phyloP scores from a whole-genome alignment of 78 protist genomes.

The Bodo saltans region DNA sequence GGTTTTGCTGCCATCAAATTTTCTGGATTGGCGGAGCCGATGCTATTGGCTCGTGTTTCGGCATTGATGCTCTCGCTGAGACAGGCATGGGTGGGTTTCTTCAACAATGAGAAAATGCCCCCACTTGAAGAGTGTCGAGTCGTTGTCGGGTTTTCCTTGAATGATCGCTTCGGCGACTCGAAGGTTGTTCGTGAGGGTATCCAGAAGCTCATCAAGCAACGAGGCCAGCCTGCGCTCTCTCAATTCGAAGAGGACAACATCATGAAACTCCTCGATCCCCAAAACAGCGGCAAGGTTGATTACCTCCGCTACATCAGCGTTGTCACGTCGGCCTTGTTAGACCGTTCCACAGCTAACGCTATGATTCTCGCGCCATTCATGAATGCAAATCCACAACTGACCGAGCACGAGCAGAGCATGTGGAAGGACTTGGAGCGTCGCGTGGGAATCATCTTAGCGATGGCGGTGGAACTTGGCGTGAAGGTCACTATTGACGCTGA shows the following conservation, averaged over 20 bases:
- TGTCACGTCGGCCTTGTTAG: not conserved
- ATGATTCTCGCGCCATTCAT: not conserved
- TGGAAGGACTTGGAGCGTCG: conserved; percentile 10
- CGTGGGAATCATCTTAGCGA: not conserved
- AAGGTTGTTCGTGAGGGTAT: not conserved
- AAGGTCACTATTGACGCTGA: conserved; percentile 69
- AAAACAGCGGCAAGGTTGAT: conserved; percentile 12
- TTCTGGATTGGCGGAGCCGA: conserved; percentile 53
- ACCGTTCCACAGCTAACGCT: not conserved
- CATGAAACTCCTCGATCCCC: not conserved
- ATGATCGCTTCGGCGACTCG: not conserved
- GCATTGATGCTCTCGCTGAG: conserved; percentile 1
- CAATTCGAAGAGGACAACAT: conserved; percentile 8
- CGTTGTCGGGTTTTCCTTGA: not conserved
- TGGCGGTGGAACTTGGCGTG: conserved; percentile 1
- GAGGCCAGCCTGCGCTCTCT: not conserved
- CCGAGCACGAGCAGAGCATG: conserved; percentile 7
- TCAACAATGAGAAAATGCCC: not conserved
- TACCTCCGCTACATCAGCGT: conserved; percentile 27
- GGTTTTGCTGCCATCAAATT: conserved; percentile 34
- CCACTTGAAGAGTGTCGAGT: not conserved
- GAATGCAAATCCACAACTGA: not conserved
- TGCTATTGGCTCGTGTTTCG: conserved; percentile 30
- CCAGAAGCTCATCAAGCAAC: not conserved
- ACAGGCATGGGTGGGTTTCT: conserved; percentile 1